Base-by-base conservation (phyloP, 768 basidiomycete species). In the Phylloporus scabripes region DNA sequence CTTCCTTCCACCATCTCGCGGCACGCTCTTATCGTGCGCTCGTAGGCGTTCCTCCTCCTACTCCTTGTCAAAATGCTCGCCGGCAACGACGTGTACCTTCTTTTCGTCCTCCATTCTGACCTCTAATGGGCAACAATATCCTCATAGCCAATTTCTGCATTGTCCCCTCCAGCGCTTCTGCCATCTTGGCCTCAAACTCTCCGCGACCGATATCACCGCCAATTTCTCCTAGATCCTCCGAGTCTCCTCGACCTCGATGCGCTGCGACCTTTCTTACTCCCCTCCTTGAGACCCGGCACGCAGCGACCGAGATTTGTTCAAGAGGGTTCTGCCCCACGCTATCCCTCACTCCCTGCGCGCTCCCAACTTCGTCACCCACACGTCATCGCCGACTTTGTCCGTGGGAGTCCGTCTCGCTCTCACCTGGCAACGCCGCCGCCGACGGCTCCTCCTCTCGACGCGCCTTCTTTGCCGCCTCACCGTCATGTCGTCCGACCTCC, bases 401-500 rank as follows among this genome's bases (percentile, higher is more conserved):
- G 63, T 28, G 73, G 72, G 12, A 61, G 80, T 6, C 79, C 80
- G 0, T 82, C 37, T 74, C 80, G n/a, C 64, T 82, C 28, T 76
- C 75, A 50, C 66, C 74, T 0, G 65, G 67, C 3, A 67, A 68
- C 37, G 70, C 68, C 0, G 52, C 61, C n/a, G 45, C 65, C 1
- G 70, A 76, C 38, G 73, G 2, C 64, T 83, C 5, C 54, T 61
- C 5, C 59, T 67, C 40, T 70, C 74, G 2, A 58, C 72, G 0
- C 58, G 51, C 9, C 67, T 75, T 0, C 58, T 83, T 47, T 68
- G 63, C 45, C 70, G 79, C 53, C 65, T 83, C 33, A 85, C 79
- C 21, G 66, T 82, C 23, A 77, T 83, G 67, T 76, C 77, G 33
- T 78, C 83, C 42, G 82, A 82, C 52, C 65, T 73, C 4, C 59